A percentile compares a stretch with the other conserved stretches of the same genome.
Evolutionary conservation across 345 rosid genomes (phyloP).

Genomic region (Eucalyptus camaldulensis): DNA sequence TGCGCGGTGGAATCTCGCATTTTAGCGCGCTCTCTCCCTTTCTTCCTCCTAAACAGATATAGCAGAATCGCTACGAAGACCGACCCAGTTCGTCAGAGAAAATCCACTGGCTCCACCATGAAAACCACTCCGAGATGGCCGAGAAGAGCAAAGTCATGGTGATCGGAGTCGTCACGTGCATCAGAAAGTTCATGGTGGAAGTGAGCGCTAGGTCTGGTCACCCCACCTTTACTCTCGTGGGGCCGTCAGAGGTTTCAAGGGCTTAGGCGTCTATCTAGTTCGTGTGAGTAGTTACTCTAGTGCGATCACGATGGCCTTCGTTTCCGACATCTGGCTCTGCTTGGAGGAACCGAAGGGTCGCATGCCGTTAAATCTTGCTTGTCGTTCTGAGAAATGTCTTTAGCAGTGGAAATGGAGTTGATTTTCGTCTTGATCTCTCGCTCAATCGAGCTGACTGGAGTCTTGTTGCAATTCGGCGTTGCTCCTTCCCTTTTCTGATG

Average conservation of each 20-base stretch:
- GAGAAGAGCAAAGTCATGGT: not conserved
- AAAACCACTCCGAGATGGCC: not conserved
- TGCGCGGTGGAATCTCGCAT: not conserved
- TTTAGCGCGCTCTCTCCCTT: not conserved
- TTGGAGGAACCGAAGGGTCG: not conserved
- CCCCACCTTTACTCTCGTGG: not conserved
- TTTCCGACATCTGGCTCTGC: not conserved
- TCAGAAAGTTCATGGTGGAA: not conserved
- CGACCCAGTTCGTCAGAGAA: not conserved
- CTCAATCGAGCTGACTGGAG: not conserved
- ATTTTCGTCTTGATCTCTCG: not conserved
- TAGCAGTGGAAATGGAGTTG: not conserved
- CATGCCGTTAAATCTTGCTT: not conserved
- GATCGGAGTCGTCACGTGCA: not conserved
- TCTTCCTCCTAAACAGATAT: not conserved
- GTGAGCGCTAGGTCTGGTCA: not conserved
- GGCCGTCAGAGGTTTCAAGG: not conserved
- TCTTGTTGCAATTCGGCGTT: not conserved
- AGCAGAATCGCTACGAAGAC: not conserved
- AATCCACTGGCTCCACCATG: not conserved
- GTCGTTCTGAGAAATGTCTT: not conserved
- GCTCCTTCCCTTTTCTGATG: not conserved
- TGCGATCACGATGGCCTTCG: not conserved
- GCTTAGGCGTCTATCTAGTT: not conserved
- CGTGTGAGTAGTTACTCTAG: not conserved